phyloP scores from a whole-genome alignment of 805 yeast genomes.

The Hanseniaspora singularis region DNA sequence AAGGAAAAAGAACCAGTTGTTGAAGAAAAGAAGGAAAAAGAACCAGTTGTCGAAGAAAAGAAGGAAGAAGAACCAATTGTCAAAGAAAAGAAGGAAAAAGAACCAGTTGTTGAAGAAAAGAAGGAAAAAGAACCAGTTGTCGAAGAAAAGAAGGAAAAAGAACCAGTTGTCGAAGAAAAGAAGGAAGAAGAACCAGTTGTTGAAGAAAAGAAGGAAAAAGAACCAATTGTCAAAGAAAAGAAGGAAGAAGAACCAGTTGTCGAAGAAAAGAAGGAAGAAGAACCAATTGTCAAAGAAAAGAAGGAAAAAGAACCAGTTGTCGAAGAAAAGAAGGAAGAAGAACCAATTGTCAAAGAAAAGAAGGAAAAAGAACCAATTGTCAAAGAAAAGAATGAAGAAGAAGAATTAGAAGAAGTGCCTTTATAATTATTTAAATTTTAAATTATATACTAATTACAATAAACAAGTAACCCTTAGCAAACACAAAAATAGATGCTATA shows the following conservation, averaged over 20 bases:
- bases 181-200: background rate
- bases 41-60: background rate
- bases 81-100: too few species aligned
- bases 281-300: background rate
- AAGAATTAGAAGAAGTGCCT: too few species aligned
- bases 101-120: background rate
- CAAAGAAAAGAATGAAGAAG: slow-evolving; percentile 20
- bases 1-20: too few species aligned
- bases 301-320: background rate
- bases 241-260: too few species aligned
- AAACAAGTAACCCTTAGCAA: too few species aligned
- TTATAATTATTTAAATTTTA: background rate
- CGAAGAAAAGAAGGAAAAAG: too few species aligned
- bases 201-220: background rate
- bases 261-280: background rate
- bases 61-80: background rate
- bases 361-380: background rate
- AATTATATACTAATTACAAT: background rate
- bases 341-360: background rate
- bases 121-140: slow-evolving; percentile 26
- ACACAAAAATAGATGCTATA: too few species aligned
- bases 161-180: background rate
- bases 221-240: slow-evolving; percentile 2
- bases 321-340: background rate
- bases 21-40: background rate